Base-by-base conservation (phyloP, 2,329 filamentous ascomycete genomes). In the Nemania serpens region DNA sequence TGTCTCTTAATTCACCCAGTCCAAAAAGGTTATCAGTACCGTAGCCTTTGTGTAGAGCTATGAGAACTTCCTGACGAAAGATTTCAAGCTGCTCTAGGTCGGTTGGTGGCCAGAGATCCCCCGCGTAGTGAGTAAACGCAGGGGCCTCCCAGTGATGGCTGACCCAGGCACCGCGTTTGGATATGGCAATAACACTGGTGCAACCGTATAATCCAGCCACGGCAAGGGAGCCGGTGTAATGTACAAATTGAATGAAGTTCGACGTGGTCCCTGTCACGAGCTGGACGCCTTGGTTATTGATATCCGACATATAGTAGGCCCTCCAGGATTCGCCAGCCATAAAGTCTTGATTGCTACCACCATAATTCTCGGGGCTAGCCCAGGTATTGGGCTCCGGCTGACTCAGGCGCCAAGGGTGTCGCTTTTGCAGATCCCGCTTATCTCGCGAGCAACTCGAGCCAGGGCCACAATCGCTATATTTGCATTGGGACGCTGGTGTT, bases 361-460 rank as follows among this genome's bases (percentile, higher is more conserved):
- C 49, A 18, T 52, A 52, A 20, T 52, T 52, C 20, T 52, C 36
- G 18, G 49, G 49, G 5, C 49, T 36, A 11, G 9, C 39, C 49
- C 49, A 52, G 13, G 36, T 29, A 52, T 52, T 33, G 18, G 20
- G 15, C 4, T 5, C 17, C n/a, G 49, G 49, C 5, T 52, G 1
- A 17, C 18, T 25, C 7, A 42, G 12, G 41, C 49, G 49, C 11
- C 2, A 12, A 52, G 49, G 36, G 4, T 17, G 5, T 33, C 49
- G 49, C 22, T 42, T 52, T 12, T 42, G 20, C 13, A 52, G 7
- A n/a, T 29, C 36, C 7, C 18, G 20, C 17, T 45, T 7, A 20
- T 42, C 13, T 13, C 29, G 36, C 3, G 36, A 13, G 20, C 49
- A 52, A 25, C 12, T 29, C 20, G 1, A 2, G 9, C 36, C 49